Conservation (phyloP, 345 rosid genomes). For the Eucalyptus guilfoylei region DNA sequence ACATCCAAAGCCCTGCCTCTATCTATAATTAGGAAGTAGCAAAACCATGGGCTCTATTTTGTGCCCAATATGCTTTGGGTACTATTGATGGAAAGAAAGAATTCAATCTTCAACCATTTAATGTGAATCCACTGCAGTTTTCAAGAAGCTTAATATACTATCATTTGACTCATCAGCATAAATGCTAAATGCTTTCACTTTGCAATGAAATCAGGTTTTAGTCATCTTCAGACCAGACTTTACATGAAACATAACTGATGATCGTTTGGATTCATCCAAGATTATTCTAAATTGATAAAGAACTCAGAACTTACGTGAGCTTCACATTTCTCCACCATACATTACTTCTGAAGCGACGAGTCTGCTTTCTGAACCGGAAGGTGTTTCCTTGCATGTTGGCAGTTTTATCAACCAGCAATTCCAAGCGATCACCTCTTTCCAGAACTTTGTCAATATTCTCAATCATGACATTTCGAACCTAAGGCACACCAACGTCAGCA, state of each 20-base stretch:
- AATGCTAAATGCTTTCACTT: background rate
- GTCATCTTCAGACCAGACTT: background rate
- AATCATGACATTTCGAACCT: conserved; percentile 94
- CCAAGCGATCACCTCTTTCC: conserved; percentile 91
- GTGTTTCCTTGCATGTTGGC: conserved; percentile 94
- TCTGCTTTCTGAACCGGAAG: conserved; percentile 89
- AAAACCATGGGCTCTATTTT: background rate
- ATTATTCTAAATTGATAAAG: background rate
- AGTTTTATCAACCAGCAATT: conserved; percentile 91
- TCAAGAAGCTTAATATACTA: background rate
- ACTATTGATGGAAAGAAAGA: background rate
- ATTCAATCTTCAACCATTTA: background rate
- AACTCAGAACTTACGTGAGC: conserved; percentile 51
- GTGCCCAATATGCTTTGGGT: background rate
- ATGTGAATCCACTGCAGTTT: background rate
- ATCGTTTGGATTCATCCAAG: background rate
- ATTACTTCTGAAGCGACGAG: conserved; percentile 69
- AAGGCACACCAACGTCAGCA: background rate
- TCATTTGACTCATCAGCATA: background rate
- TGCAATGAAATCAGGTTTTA: background rate
- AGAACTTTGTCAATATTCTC: conserved; percentile 92
- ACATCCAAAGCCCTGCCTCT: background rate
- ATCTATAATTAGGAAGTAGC: background rate
- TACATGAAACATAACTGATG: background rate
- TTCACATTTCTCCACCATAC: conserved; percentile 96